These are phyloP conservation scores for Stropharia rugosoannulata DNA, from an alignment of 768 basidiomycete genomes.

Conservation along the genomic window DNA sequence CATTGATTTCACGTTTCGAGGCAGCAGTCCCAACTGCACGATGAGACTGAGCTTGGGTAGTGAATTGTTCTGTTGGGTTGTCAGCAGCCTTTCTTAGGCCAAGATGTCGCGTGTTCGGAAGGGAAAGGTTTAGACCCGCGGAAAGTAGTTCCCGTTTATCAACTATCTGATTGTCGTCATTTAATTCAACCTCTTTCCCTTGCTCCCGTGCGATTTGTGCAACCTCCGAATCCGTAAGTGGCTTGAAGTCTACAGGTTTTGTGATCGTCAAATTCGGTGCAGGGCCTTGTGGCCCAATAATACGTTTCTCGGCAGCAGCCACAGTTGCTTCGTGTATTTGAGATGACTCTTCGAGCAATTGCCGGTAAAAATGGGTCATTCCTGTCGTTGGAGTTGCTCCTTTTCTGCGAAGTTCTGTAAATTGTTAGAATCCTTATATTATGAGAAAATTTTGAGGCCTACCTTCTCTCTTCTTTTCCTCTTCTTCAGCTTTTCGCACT, in stretches of 20 bases:
- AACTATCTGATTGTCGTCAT: constrained; percentile 96
- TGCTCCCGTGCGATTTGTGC: constrained; percentile 66
- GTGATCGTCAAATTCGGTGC: constrained; percentile 70
- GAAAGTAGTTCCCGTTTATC: constrained; percentile 91
- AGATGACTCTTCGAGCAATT: constrained; percentile 76
- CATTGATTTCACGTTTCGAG: constrained; percentile 76
- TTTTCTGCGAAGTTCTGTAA: constrained; percentile 56
- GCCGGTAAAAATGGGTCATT: constrained; percentile 84
- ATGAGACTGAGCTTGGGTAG: constrained; percentile 43
- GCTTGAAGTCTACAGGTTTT: constrained; percentile 64
- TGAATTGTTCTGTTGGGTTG: constrained; percentile 13
- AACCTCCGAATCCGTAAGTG: constrained; percentile 71
- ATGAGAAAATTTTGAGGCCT: constrained; percentile 19
- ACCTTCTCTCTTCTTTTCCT: constrained; percentile 90
- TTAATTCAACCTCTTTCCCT: constrained; percentile 88
- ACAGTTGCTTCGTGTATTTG: constrained; percentile 86
- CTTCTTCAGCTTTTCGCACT: constrained; percentile 87
- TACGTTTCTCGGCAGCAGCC: constrained; percentile 64
- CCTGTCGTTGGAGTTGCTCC: constrained; percentile 60
- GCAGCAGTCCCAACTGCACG: constrained; percentile 87
- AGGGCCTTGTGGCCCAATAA: constrained; percentile 64
- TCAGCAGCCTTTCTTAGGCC: constrained; percentile 38
- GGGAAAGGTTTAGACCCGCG: constrained; percentile 89
- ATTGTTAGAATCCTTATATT: not conserved
- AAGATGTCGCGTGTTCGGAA: constrained; percentile 76